Base-by-base conservation (phyloP, 2,329 filamentous ascomycete genomes). In the Ophiostoma montium region DNA sequence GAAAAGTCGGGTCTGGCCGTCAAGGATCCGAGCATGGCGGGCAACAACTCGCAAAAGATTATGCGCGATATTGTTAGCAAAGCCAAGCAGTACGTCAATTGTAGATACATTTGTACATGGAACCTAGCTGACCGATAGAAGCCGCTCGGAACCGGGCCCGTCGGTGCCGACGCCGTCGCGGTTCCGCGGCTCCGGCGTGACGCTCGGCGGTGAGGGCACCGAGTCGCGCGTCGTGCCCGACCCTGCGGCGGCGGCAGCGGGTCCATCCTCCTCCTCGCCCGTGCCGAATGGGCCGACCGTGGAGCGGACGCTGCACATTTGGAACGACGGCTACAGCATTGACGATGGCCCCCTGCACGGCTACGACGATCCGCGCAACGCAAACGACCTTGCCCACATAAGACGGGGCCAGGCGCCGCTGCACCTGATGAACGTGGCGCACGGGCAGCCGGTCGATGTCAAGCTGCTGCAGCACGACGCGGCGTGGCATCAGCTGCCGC, bases 271-370 rank as follows among this genome's bases (percentile, higher is more conserved):
- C 35, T 44, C 42, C 3, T 19, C 42, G 1, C 53, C 47, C 1
- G 42, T 35, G 3, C 30, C 31, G 3, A 39, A 55, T 53, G 57
- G 62, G 61, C 46, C 64, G 10, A n/a, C 39, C 2, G 78, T 84
- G 53, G 77, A 78, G 46, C 80, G 85, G 46, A 75, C 78, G 11
- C 71, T 94, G 48, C 86, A 90, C 59, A 72, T 92, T 41, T 94
- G 86, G 86, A 74, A 75, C 38, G 82, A 94, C 60, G 86, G 86
- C 13, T 90, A 92, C 67, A 90, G 84, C 55, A 80, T 94, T 53
- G 86, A 89, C 52, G 84, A 92, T 58, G 86, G 86, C 27, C 76
- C 80, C 43, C 75, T 92, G 35, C 80, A 76, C 61, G 78, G 84
- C 50, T 90, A 86, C 60, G 83, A 89, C 58, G 85, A 92, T 62